Conservation (phyloP, 1,284 basidiomycete genomes). For the Caloboletus inedulis region DNA sequence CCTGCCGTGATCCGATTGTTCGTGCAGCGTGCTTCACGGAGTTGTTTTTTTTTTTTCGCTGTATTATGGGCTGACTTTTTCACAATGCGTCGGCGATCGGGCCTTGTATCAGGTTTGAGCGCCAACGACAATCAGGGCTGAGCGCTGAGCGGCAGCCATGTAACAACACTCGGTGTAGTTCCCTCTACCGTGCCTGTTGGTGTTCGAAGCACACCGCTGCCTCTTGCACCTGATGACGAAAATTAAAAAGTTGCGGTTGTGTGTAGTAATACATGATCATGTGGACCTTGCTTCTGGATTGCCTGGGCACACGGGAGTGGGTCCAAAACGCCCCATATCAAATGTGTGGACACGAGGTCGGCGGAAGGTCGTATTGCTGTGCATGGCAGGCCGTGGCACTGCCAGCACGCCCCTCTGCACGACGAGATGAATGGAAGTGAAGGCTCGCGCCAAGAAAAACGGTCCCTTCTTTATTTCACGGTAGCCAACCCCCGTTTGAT, state of each 20-base stretch:
- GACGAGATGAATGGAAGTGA: constrained; percentile 3
- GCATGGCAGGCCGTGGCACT: constrained; percentile 2
- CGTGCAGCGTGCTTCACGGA: constrained; percentile 24
- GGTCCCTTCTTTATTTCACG: constrained; percentile 4
- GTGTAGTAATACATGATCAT: constrained; percentile 14
- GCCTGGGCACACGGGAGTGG: constrained; percentile 16
- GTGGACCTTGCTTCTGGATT: constrained; percentile 5
- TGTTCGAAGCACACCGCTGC: constrained; percentile 9
- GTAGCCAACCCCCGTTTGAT: not conserved
- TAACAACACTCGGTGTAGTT: not conserved
- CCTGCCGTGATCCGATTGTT: constrained; percentile 11
- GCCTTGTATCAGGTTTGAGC: not conserved
- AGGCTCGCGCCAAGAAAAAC: not conserved
- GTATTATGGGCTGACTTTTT: constrained; percentile 14
- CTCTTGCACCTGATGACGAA: constrained; percentile 9
- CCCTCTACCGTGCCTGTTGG: constrained; percentile 3
- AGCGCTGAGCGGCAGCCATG: not conserved
- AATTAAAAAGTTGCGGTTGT: constrained; percentile 23
- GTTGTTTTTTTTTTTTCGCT: constrained; percentile 10
- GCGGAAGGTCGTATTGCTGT: constrained; percentile 6
- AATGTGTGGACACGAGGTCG: constrained; percentile 19
- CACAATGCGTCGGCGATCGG: constrained; percentile 21
- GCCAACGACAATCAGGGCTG: constrained; percentile 18
- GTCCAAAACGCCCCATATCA: not conserved
- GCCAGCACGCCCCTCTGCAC: constrained; percentile 4